phyloP scores from a whole-genome alignment of 2,329 filamentous ascomycete species.

The Hymenoscyphus fraxineus region DNA sequence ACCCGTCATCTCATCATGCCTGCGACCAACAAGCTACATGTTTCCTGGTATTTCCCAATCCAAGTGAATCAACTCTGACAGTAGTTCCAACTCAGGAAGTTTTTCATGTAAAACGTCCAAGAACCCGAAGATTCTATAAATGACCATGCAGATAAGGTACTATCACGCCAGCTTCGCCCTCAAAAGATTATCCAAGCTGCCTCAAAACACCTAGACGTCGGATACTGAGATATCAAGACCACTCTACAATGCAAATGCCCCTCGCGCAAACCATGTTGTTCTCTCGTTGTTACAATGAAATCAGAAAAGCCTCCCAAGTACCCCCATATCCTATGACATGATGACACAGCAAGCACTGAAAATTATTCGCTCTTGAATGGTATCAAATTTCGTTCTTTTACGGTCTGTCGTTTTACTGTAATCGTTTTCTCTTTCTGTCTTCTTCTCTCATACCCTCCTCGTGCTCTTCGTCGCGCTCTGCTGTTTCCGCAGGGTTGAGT shows the following conservation, averaged over 20 bases:
- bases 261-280: slow-evolving; percentile 15
- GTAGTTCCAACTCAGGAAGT: slow-evolving; percentile 1
- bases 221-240: not conserved
- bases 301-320: slow-evolving; percentile 8
- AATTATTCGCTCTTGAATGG: slow-evolving; percentile 6
- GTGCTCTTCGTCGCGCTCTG: slow-evolving; percentile 61
- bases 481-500: slow-evolving; percentile 65
- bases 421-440: slow-evolving; percentile 60
- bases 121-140: not conserved
- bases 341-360: not conserved
- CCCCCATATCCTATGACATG: slow-evolving; percentile 9
- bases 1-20: not conserved
- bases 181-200: slow-evolving; percentile 8
- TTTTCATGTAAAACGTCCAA: not conserved
- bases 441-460: slow-evolving; percentile 57
- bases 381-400: slow-evolving; percentile 1
- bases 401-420: slow-evolving; percentile 40
- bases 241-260: slow-evolving; percentile 17
- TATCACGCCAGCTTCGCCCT: slow-evolving; percentile 5
- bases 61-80: not conserved
- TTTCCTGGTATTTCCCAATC: not conserved
- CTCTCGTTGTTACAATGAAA: slow-evolving; percentile 14
- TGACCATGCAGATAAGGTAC: slow-evolving; percentile 1
- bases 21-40: not conserved
- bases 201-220: slow-evolving; percentile 3